Percentiles rank a stretch among this genome's conserved stretches.
phyloP scores from a whole-genome alignment of 306 rosid genomes.

The Trifolium dubium region DNA sequence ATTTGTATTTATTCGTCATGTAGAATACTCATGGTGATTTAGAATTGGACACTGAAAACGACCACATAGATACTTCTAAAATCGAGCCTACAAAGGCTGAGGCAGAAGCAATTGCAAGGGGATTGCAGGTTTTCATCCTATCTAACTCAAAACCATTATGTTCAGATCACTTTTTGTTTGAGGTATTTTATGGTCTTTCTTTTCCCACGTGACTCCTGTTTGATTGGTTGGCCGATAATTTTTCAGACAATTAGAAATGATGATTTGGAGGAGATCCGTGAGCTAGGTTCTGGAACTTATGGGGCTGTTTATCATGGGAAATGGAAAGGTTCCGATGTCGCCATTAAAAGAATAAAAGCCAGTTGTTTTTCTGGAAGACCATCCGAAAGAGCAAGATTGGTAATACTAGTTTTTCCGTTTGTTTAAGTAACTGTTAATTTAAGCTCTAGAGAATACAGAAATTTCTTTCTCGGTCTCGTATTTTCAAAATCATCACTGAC shows the following conservation, averaged over 20 bases:
- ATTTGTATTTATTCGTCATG: slow-evolving; percentile 41
- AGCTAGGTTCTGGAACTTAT: slow-evolving; percentile 96
- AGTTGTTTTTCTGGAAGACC: slow-evolving; percentile 99
- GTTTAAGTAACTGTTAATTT: slow-evolving; percentile 37
- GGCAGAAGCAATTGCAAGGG: slow-evolving; percentile 91
- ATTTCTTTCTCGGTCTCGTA: slow-evolving; percentile 3
- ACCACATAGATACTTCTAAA: slow-evolving; percentile 60
- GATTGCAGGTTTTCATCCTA: slow-evolving; percentile 76
- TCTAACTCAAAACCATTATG: slow-evolving; percentile 38
- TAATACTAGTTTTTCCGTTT: slow-evolving; percentile 49
- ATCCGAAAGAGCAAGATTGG: slow-evolving; percentile 95
- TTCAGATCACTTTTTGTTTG: slow-evolving; percentile 23
- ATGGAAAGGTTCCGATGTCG: slow-evolving; percentile 99
- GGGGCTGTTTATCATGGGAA: slow-evolving; percentile 98
- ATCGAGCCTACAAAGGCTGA: slow-evolving; percentile 97
- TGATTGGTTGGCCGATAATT: slow-evolving; percentile 37
- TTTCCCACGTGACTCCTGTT: slow-evolving; percentile 34
- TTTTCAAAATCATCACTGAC: slow-evolving; percentile 21
- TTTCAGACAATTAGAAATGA: slow-evolving; percentile 86
- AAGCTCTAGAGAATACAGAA: slow-evolving; percentile 1
- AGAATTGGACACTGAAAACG: slow-evolving; percentile 75
- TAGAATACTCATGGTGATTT: slow-evolving; percentile 72
- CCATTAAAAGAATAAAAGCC: slow-evolving; percentile 94
- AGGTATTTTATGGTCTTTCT: slow-evolving; percentile 35
- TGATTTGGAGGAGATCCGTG: slow-evolving; percentile 97